Evolutionary conservation across 148 eudicot genomes (phyloP).

Genomic region (Gaultheria prostrata): DNA sequence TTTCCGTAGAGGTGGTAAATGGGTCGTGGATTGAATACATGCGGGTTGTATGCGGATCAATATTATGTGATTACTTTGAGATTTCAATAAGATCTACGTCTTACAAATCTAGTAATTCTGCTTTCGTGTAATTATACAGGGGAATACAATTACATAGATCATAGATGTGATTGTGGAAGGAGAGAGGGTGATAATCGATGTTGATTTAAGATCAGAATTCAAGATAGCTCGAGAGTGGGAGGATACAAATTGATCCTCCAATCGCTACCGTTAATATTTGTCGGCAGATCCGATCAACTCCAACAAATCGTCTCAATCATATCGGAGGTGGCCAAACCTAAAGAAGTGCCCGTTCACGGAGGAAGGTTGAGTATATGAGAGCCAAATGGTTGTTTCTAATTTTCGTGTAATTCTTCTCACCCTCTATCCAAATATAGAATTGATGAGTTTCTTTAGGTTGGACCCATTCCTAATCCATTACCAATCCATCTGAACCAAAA

Average conservation of each 20-base stretch:
- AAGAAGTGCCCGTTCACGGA: conserved; percentile 66
- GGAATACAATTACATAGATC: conserved; percentile 41
- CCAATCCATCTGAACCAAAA: too few species aligned
- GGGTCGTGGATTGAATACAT: too few species aligned
- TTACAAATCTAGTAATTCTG: background rate
- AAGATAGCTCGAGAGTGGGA: conserved; percentile 49
- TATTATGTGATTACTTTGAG: background rate
- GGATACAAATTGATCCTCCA: conserved; percentile 46
- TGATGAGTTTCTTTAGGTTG: too few species aligned
- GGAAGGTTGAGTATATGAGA: conserved; percentile 50
- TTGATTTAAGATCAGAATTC: conserved; percentile 62
- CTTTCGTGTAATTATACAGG: conserved; percentile 13
- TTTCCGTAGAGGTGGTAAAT: too few species aligned
- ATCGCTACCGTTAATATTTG: conserved; percentile 51
- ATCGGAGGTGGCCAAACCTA: conserved; percentile 44
- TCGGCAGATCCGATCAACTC: conserved; percentile 49
- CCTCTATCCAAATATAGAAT: too few species aligned
- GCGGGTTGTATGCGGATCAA: too few species aligned
- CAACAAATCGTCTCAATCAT: conserved; percentile 36
- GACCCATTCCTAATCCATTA: too few species aligned
- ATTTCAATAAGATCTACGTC: background rate
- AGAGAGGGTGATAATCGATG: conserved; percentile 47
- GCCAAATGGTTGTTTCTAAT: conserved; percentile 65
- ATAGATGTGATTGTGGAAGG: conserved; percentile 34
- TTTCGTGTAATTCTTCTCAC: too few species aligned